A percentile compares a stretch with the other conserved stretches of the same genome.
phyloP scores from a whole-genome alignment of 2,329 filamentous ascomycete species.

The Scolecobasidium constrictum region DNA sequence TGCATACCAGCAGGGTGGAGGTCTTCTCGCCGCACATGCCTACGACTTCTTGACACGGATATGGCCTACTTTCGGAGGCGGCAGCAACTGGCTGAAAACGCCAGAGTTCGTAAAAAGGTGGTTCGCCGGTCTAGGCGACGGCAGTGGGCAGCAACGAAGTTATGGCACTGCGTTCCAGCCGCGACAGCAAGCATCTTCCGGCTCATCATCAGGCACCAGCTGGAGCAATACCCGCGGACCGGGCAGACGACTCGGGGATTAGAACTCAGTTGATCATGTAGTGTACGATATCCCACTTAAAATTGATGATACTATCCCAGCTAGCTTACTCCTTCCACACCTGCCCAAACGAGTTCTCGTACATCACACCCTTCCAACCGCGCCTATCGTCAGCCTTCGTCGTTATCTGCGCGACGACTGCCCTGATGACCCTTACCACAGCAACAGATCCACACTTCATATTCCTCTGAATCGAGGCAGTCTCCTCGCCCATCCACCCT shows the following conservation, averaged over 20 bases:
- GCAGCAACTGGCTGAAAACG: constrained; percentile 63
- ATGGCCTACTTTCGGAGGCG: constrained; percentile 82
- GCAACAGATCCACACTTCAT: no score
- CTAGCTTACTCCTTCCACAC: no score
- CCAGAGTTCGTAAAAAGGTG: constrained; percentile 60
- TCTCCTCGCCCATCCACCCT: no score
- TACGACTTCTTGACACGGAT: constrained; percentile 84
- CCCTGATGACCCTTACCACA: no score
- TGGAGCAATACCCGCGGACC: constrained; percentile 8
- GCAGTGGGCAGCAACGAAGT: neutral
- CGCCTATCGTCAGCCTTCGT: no score
- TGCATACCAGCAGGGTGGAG: constrained; percentile 57
- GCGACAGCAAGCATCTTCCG: neutral
- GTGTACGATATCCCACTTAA: no score
- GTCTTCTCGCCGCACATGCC: constrained; percentile 77
- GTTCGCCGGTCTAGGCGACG: constrained; percentile 33
- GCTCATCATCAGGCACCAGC: neutral
- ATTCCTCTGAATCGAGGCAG: no score
- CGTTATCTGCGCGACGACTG: no score
- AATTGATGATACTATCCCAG: no score
- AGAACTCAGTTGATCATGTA: no score
- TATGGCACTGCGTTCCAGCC: constrained; percentile 8
- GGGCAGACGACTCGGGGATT: constrained; percentile 8
- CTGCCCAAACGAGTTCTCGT: no score
- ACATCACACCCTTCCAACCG: no score